A percentile compares a stretch with the other conserved stretches of the same genome.
Evolutionary conservation across 2,329 filamentous ascomycete species (phyloP).

Genomic region (Cercospora zeina): DNA sequence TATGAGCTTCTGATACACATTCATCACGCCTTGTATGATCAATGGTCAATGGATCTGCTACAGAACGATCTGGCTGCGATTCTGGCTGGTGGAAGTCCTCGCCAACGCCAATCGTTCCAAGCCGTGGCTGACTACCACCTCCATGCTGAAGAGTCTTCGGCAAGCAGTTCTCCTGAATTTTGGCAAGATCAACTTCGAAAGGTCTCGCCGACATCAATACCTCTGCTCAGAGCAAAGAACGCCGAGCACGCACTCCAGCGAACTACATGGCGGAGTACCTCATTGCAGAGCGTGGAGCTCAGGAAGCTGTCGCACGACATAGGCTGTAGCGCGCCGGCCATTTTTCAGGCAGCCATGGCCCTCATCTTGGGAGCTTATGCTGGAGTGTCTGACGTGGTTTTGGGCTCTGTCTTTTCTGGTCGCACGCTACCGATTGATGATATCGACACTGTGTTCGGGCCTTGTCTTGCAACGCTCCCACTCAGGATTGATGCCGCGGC

Average conservation of each 20-base stretch:
- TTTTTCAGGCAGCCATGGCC: slow-evolving; percentile 72
- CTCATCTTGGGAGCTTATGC: slow-evolving; percentile 66
- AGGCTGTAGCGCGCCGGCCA: slow-evolving; percentile 63
- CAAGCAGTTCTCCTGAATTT: slow-evolving; percentile 51
- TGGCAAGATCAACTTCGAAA: slow-evolving; percentile 68
- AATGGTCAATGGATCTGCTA: slow-evolving; percentile 80
- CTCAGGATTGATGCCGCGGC: slow-evolving; percentile 62
- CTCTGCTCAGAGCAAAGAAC: slow-evolving; percentile 56
- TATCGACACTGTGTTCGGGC: slow-evolving; percentile 74
- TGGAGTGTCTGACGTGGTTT: slow-evolving; percentile 65
- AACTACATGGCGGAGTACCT: slow-evolving; percentile 28
- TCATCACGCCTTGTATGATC: slow-evolving; percentile 86
- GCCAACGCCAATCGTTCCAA: slow-evolving; percentile 59
- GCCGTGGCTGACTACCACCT: slow-evolving; percentile 57
- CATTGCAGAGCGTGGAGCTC: slow-evolving; percentile 15
- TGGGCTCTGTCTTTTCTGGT: slow-evolving; percentile 81
- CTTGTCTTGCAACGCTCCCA: slow-evolving; percentile 75
- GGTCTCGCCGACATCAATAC: slow-evolving; percentile 57
- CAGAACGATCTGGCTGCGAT: slow-evolving; percentile 65
- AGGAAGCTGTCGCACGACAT: slow-evolving; percentile 20
- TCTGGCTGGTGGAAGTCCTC: slow-evolving; percentile 42
- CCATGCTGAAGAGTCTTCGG: background rate
- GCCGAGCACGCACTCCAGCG: slow-evolving; percentile 27
- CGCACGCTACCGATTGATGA: slow-evolving; percentile 69
- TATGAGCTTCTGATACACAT: slow-evolving; percentile 56